A percentile compares a stretch with the other conserved stretches of the same genome.
These are phyloP conservation scores for Penicillium corylophilum DNA, from an alignment of 2,329 filamentous ascomycete species.

Conservation along the genomic window DNA sequence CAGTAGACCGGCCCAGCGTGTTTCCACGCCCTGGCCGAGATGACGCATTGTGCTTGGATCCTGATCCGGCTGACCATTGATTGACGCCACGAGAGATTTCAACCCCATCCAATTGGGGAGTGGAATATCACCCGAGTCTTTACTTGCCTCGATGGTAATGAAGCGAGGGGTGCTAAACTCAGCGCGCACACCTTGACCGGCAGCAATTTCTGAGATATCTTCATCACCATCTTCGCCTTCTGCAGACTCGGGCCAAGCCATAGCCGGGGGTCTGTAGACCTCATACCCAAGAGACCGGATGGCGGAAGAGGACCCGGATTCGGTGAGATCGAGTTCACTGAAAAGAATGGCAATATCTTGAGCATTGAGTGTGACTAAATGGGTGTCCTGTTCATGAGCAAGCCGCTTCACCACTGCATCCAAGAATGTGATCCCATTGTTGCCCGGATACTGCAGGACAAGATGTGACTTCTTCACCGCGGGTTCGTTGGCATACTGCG, in stretches of 20 bases:
- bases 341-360: slow-evolving; percentile 48
- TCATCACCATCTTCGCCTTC: slow-evolving; percentile 51
- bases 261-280: slow-evolving; percentile 45
- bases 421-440: slow-evolving; percentile 55
- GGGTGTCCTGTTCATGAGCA: slow-evolving; percentile 55
- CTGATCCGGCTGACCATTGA: slow-evolving; percentile 29
- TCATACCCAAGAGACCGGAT: slow-evolving; percentile 55
- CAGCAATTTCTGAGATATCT: slow-evolving; percentile 25
- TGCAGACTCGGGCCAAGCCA: slow-evolving; percentile 37
- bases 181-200: slow-evolving; percentile 21
- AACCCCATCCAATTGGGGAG: slow-evolving; percentile 33
- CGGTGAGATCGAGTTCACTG: slow-evolving; percentile 42
- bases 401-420: slow-evolving; percentile 63
- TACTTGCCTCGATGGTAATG: slow-evolving; percentile 35
- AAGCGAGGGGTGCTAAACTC: slow-evolving; percentile 28
- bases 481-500: slow-evolving; percentile 46
- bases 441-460: slow-evolving; percentile 59
- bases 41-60: slow-evolving; percentile 18
- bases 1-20: slow-evolving; percentile 35
- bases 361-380: slow-evolving; percentile 45
- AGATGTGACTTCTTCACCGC: slow-evolving; percentile 56
- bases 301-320: slow-evolving; percentile 32
- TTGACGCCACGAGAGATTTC: slow-evolving; percentile 34
- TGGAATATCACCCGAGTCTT: slow-evolving; percentile 32
- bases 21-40: slow-evolving; percentile 26